Evolutionary conservation across 73 alveolate species (phyloP).

Genomic region (Paramecium tetraurelia): DNA sequence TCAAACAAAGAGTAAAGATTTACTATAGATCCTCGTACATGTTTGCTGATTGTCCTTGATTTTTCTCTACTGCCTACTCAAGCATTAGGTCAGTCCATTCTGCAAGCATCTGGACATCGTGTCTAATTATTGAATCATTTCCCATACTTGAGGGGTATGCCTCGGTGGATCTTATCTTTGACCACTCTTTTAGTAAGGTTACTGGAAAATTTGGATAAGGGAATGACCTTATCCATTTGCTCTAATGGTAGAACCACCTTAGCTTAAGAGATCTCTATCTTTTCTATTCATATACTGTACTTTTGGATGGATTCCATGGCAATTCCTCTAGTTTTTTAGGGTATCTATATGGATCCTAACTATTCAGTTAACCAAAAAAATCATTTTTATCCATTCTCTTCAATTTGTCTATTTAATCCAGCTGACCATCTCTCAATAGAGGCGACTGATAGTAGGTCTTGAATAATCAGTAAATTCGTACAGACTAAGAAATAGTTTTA

Average conservation of each 20-base stretch:
- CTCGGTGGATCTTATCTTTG: conserved; percentile 31
- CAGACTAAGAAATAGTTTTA: background rate
- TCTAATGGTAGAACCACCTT: conserved; percentile 8
- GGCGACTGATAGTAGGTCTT: background rate
- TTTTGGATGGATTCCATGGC: background rate
- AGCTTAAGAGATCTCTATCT: background rate
- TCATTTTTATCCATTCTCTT: background rate
- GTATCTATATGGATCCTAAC: background rate
- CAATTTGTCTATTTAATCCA: background rate
- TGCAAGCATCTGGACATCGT: background rate
- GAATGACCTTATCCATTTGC: background rate
- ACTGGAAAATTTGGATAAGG: background rate
- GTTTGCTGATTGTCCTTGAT: background rate
- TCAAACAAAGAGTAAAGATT: background rate
- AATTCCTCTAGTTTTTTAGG: background rate
- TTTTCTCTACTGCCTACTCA: background rate
- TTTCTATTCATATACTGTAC: background rate
- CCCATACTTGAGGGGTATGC: conserved; percentile 11
- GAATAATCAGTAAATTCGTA: background rate
- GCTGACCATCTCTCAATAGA: background rate
- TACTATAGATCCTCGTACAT: background rate
- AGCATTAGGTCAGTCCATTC: conserved; percentile 20
- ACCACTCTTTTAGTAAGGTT: background rate
- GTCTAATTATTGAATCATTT: background rate
- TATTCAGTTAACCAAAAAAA: background rate